Percentiles rank a stretch among this genome's conserved stretches.
Evolutionary conservation across 164 flowering plant genomes (phyloP).

Genomic region (Magnolia changhungtana): DNA sequence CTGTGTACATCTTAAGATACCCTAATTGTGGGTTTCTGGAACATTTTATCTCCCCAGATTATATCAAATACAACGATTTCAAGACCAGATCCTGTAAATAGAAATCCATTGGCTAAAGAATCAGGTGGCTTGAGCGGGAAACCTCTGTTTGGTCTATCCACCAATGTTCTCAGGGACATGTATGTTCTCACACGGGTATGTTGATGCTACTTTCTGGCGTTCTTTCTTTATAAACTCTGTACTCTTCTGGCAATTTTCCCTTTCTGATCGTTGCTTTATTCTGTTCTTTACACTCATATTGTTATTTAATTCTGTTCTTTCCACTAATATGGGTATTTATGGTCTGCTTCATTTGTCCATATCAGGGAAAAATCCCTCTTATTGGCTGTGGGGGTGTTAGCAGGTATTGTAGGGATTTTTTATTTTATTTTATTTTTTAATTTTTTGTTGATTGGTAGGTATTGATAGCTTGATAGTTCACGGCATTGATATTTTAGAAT

Average conservation of each 20-base stretch:
- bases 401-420: slow-evolving; percentile 42
- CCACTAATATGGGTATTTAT: neutral
- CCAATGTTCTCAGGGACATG: slow-evolving; percentile 81
- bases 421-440: no score
- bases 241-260: neutral
- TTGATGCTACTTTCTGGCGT: slow-evolving; percentile 2
- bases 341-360: slow-evolving; percentile 10
- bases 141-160: slow-evolving; percentile 80
- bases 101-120: slow-evolving; percentile 63
- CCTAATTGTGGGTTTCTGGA: neutral
- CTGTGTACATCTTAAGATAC: neutral
- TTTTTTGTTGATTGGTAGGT: neutral
- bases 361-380: slow-evolving; percentile 85
- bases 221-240: neutral
- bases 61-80: slow-evolving; percentile 95
- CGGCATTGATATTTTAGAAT: neutral
- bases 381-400: slow-evolving; percentile 95
- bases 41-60: slow-evolving; percentile 41
- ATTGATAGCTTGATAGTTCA: no score
- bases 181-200: slow-evolving; percentile 83
- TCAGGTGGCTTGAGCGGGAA: slow-evolving; percentile 96
- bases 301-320: slow-evolving; percentile 1
- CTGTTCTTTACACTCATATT: neutral
- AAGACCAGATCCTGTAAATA: slow-evolving; percentile 70
- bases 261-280: neutral